A percentile compares a stretch with the other conserved stretches of the same genome.
Conservation (phyloP, 306 rosid species). For the Medicago ruthenica region DNA sequence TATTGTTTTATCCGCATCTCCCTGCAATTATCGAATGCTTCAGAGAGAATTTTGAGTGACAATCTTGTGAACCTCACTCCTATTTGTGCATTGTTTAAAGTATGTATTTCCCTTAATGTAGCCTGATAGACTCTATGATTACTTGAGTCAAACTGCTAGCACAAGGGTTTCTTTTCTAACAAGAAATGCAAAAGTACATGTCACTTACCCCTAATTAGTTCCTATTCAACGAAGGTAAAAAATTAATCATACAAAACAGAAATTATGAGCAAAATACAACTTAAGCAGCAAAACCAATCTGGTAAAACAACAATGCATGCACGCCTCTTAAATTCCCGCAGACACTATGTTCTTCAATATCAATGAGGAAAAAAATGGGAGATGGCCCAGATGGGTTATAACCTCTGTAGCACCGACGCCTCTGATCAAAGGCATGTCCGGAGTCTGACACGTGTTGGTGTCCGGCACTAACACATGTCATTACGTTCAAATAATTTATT, state of each 20-base stretch:
- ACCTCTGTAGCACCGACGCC: too few species aligned
- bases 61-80: slow-evolving; percentile 36
- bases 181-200: slow-evolving; percentile 6
- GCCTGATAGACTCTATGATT: slow-evolving; percentile 22
- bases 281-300: slow-evolving; percentile 4
- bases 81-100: slow-evolving; percentile 12
- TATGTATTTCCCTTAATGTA: slow-evolving; percentile 19
- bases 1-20: slow-evolving; percentile 66
- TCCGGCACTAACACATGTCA: too few species aligned
- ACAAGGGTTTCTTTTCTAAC: slow-evolving; percentile 20
- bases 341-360: slow-evolving; percentile 2
- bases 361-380: neutral
- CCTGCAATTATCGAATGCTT: slow-evolving; percentile 67
- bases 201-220: neutral
- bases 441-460: too few species aligned
- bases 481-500: too few species aligned
- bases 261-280: slow-evolving; percentile 1
- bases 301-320: slow-evolving; percentile 12
- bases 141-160: slow-evolving; percentile 20
- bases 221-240: slow-evolving; percentile 19
- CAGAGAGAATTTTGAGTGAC: slow-evolving; percentile 43
- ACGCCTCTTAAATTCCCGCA: slow-evolving; percentile 7
- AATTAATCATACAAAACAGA: slow-evolving; percentile 27
- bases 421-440: too few species aligned
- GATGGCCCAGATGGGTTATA: too few species aligned